These are phyloP conservation scores for Theileria parva DNA, from an alignment of 169 alveolate species.

Conservation along the genomic window DNA sequence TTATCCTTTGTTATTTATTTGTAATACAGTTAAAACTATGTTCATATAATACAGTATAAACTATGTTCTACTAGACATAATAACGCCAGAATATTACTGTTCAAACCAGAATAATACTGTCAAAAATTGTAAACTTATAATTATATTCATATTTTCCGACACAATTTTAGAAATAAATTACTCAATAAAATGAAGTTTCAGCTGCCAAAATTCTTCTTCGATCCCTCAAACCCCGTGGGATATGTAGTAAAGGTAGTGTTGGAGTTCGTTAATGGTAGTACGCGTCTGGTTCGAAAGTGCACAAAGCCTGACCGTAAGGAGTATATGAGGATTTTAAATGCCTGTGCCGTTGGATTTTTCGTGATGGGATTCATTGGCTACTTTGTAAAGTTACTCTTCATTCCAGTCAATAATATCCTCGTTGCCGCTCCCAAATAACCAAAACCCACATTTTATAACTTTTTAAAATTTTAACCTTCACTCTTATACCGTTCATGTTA, in stretches of 20 bases:
- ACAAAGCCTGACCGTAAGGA: constrained; percentile 93
- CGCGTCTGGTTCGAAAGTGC: constrained; percentile 90
- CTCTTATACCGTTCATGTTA: too few species aligned
- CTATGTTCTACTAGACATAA: constrained; percentile 10
- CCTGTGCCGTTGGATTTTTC: constrained; percentile 92
- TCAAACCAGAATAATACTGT: not conserved
- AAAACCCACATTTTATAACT: not conserved
- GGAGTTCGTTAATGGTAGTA: constrained; percentile 87
- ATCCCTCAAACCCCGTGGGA: constrained; percentile 81
- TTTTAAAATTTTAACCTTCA: not conserved
- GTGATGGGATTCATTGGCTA: constrained; percentile 95
- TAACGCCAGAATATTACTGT: not conserved
- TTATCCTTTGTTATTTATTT: not conserved
- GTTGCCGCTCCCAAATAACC: constrained; percentile 73
- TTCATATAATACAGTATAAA: constrained; percentile 7
- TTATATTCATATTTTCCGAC: not conserved
- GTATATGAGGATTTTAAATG: constrained; percentile 76
- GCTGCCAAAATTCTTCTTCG: constrained; percentile 72
- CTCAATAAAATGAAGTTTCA: constrained; percentile 56
- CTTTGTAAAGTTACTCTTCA: constrained; percentile 90
- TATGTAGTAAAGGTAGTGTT: constrained; percentile 76
- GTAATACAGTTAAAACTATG: not conserved
- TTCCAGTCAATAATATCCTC: constrained; percentile 92
- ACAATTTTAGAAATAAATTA: not conserved
- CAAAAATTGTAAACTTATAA: not conserved